Conservation (phyloP, 192 early-diverging fungal genomes). For the Gaertneriomyces sp. region DNA sequence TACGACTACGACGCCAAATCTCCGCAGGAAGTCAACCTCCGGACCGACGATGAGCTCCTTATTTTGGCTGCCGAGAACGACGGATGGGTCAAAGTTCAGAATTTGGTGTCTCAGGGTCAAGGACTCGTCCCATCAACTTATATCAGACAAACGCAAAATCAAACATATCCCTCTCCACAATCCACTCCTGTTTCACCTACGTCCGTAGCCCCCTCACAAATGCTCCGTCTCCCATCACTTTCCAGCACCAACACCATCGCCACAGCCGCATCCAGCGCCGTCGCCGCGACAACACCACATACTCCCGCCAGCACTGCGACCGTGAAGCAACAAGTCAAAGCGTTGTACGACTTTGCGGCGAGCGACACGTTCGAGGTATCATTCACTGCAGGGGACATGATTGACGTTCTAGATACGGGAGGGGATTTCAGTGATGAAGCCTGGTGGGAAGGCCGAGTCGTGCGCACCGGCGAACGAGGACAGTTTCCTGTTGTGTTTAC, state of each 20-base stretch:
- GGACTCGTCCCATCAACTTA: constrained; percentile 44
- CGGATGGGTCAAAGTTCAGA: constrained; percentile 42
- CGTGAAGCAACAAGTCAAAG: constrained; percentile 6
- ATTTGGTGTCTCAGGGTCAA: constrained; percentile 16
- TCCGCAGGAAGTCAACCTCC: constrained; percentile 34
- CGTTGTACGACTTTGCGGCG: constrained; percentile 34
- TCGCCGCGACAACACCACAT: no score
- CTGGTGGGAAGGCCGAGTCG: constrained; percentile 42
- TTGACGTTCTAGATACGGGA: constrained; percentile 30
- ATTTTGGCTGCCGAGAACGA: constrained; percentile 28
- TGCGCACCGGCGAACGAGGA: constrained; percentile 30
- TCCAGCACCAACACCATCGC: not conserved
- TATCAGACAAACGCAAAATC: constrained; percentile 12
- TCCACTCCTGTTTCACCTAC: not conserved
- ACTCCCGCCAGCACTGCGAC: no score
- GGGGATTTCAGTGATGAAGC: constrained; percentile 32
- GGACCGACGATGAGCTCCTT: constrained; percentile 39
- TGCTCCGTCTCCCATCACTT: no score
- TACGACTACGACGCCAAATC: constrained; percentile 40
- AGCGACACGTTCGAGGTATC: constrained; percentile 37
- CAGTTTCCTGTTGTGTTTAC: constrained; percentile 39
- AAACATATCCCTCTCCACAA: not conserved
- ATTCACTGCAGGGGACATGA: constrained; percentile 42
- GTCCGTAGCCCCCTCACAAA: no score
- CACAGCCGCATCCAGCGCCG: not conserved